Conservation (phyloP, 1,284 basidiomycete species). For the Cutaneotrichosporon cutaneum region DNA sequence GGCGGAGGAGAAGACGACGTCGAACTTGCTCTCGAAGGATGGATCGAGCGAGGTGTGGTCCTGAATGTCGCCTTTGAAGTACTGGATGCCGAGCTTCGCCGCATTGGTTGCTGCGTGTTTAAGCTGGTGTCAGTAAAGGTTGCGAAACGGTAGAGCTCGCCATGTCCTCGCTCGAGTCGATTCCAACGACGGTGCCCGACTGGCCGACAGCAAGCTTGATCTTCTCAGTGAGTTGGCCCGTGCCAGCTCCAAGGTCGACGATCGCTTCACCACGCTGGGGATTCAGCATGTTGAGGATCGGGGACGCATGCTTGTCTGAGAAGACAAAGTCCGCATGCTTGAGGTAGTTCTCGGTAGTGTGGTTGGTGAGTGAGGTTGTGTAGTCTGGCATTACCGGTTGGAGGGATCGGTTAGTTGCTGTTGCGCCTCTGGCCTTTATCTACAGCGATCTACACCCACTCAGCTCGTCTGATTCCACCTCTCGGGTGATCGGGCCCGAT, state of each 20-base stretch:
- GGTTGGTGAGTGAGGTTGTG: constrained; percentile 27
- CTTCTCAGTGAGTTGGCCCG: constrained; percentile 67
- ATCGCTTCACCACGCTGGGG: constrained; percentile 66
- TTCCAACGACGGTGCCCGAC: constrained; percentile 63
- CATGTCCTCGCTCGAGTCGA: constrained; percentile 72
- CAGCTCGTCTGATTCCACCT: neutral
- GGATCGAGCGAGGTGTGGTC: constrained; percentile 22
- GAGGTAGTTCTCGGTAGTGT: constrained; percentile 43
- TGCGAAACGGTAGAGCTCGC: constrained; percentile 55
- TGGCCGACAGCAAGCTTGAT: constrained; percentile 60
- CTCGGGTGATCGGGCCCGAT: constrained; percentile 13
- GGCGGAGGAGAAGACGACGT: constrained; percentile 72
- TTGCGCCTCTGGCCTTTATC: constrained; percentile 3
- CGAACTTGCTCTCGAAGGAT: constrained; percentile 39
- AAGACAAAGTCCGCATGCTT: constrained; percentile 66
- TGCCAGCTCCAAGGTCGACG: constrained; percentile 78
- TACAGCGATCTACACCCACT: constrained; percentile 1
- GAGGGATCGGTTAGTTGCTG: neutral
- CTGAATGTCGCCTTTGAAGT: constrained; percentile 45
- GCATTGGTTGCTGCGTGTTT: constrained; percentile 59
- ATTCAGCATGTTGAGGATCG: constrained; percentile 64
- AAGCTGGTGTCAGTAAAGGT: constrained; percentile 55
- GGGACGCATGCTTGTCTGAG: constrained; percentile 62
- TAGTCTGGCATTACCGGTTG: neutral
- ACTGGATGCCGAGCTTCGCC: constrained; percentile 55